Evolutionary conservation across 1,284 basidiomycete species (phyloP), one percentile per base, ranked within the genome.

Genomic region (Trametes versicolor): DNA sequence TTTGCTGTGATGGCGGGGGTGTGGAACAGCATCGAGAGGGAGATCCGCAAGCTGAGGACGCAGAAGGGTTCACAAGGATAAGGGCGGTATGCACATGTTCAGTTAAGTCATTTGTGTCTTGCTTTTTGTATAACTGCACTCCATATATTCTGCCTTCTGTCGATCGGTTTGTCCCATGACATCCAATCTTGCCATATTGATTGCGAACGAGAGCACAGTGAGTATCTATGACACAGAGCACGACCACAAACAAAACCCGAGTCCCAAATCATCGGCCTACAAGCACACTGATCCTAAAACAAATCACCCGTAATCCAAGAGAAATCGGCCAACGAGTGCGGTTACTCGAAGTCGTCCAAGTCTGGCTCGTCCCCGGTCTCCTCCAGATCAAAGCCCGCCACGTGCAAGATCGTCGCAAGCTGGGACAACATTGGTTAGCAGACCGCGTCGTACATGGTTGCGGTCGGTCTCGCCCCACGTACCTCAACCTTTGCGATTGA

Each of bases 401-500:
- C 73, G 60, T 87, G 85, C 21, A 87, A 74, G 21, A 87, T 67
- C 2, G 84, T 82, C 1, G 85, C 85, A 57, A 87, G 85, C 85
- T 87, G 43, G 7, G 15, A 37, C 8, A 23, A 1, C 41, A n/a
- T 43, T 19, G 5, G 41, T 17, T 8, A 43, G 19, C 3, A 8
- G 19, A n/a, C 19, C 19, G 9, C 4, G n/a, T 13, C 9, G 37
- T 45, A 21, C 34, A 27, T 47, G 15, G 43, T 41, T 4, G 57
- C n/a, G 43, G 15, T 19, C 4, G 15, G n/a, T 7, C 23, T 23
- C 13, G 13, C 32, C 19, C 13, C 21, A 37, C 85, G 51, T 68
- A 90, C 91, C 80, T 95, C 92, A n/a, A 95, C 94, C 79, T 94
- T 95, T 2, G 92, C 92, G 67, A 96, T 95, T 8, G 87, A 87